Percentiles rank a stretch among this genome's conserved stretches.
Conservation (phyloP, 192 early-diverging fungal species). For the Linnemannia elongata region DNA sequence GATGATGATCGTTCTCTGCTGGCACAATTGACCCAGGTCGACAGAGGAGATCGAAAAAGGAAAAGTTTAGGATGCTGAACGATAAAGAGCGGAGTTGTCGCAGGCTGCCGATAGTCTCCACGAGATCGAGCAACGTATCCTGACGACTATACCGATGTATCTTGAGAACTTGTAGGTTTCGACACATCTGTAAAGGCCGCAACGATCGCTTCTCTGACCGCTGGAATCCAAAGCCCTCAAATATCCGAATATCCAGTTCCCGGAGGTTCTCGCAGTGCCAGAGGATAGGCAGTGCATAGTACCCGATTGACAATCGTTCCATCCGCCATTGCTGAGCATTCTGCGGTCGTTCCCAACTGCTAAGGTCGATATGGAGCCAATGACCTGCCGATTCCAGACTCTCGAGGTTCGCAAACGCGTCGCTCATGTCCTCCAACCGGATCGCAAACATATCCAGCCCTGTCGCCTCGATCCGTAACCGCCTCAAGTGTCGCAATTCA, state of each 20-base stretch:
- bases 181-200: neutral
- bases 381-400: neutral
- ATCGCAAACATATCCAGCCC: slow-evolving; percentile 2
- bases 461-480: neutral
- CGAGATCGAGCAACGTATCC: neutral
- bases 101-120: neutral
- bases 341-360: neutral
- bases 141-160: neutral
- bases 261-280: neutral
- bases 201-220: neutral
- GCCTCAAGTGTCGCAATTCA: neutral
- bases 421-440: neutral
- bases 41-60: neutral
- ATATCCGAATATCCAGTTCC: neutral
- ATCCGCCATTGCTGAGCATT: neutral
- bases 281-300: neutral
- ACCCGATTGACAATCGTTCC: neutral
- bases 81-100: neutral
- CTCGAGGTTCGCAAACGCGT: neutral
- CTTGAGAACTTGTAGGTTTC: neutral
- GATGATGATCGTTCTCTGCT: neutral
- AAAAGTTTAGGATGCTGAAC: neutral
- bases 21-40: neutral
- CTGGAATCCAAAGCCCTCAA: slow-evolving; percentile 1
- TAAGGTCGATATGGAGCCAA: neutral